phyloP scores from a whole-genome alignment of 2,329 filamentous ascomycete species.

The Fusarium pilosicola region DNA sequence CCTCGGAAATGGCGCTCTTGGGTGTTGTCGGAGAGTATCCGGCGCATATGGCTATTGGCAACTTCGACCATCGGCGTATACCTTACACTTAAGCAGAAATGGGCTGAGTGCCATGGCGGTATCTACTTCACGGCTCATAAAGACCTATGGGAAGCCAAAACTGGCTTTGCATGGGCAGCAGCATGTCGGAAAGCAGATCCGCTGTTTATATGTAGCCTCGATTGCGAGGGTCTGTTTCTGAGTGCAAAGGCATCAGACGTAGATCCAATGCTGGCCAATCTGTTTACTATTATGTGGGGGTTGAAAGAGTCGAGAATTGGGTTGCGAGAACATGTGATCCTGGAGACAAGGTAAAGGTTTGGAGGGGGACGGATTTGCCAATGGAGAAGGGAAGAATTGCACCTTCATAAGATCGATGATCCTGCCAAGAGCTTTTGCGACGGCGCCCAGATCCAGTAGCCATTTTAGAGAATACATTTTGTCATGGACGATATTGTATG shows the following conservation, averaged over 20 bases:
- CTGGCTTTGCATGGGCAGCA: neutral
- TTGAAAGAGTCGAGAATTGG: slow-evolving; percentile 21
- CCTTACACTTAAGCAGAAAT: neutral
- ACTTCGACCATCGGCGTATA: slow-evolving; percentile 12
- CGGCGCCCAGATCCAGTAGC: neutral
- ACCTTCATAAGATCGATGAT: neutral
- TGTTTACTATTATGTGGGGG: slow-evolving; percentile 19
- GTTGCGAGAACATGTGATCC: neutral
- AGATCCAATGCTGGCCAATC: neutral
- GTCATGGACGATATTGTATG: fast-evolving
- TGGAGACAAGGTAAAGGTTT: neutral
- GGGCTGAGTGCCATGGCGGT: slow-evolving; percentile 8
- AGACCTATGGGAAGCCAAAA: neutral
- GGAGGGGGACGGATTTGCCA: neutral
- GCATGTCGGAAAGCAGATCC: neutral
- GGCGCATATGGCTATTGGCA: slow-evolving; percentile 7
- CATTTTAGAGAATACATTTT: neutral
- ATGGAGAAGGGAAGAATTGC: neutral
- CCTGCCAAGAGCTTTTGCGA: neutral
- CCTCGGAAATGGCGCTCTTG: slow-evolving; percentile 6
- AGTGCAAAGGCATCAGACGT: slow-evolving; percentile 5
- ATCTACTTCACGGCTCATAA: neutral
- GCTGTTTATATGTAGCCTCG: neutral
- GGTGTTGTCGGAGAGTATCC: slow-evolving; percentile 12
- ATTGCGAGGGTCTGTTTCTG: slow-evolving; percentile 7